These are phyloP conservation scores for Nannizzia gypsea DNA, from an alignment of 2,329 filamentous ascomycete species.

Conservation along the genomic window DNA sequence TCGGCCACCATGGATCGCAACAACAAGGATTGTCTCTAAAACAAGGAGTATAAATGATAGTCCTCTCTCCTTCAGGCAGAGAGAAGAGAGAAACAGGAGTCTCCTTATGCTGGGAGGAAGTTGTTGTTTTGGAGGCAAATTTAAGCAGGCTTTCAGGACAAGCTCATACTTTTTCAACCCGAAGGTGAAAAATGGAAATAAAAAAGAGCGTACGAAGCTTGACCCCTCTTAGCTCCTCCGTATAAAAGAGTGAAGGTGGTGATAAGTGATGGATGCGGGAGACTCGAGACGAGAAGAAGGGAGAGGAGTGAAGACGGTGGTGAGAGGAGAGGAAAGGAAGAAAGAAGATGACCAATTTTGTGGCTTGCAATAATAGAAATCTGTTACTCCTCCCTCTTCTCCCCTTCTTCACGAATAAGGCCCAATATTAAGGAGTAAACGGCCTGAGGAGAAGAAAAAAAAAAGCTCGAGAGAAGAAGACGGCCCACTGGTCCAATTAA, in stretches of 20 bases:
- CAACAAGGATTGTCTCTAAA: neutral
- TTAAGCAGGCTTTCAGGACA: neutral
- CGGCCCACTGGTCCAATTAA: neutral
- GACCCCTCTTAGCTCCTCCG: neutral
- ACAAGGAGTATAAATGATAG: neutral
- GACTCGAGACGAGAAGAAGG: neutral
- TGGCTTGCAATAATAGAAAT: conserved; percentile 1
- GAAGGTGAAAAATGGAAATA: neutral
- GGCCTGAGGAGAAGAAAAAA: neutral
- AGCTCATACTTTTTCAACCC: neutral
- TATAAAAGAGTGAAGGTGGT: neutral
- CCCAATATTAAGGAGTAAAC: neutral
- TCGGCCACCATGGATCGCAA: conserved; percentile 4
- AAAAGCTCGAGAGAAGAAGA: neutral
- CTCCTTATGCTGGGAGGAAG: neutral
- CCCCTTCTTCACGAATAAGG: neutral
- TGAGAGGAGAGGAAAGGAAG: neutral
- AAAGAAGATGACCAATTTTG: neutral
- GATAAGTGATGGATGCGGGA: neutral
- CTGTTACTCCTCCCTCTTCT: neutral
- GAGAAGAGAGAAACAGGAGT: neutral
- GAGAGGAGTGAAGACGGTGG: neutral
- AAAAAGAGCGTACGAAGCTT: neutral
- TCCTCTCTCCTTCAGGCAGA: neutral
- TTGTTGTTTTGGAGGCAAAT: neutral